A percentile compares a stretch with the other conserved stretches of the same genome.
Conservation (phyloP, 768 basidiomycete genomes). For the Boletus reticulatus region DNA sequence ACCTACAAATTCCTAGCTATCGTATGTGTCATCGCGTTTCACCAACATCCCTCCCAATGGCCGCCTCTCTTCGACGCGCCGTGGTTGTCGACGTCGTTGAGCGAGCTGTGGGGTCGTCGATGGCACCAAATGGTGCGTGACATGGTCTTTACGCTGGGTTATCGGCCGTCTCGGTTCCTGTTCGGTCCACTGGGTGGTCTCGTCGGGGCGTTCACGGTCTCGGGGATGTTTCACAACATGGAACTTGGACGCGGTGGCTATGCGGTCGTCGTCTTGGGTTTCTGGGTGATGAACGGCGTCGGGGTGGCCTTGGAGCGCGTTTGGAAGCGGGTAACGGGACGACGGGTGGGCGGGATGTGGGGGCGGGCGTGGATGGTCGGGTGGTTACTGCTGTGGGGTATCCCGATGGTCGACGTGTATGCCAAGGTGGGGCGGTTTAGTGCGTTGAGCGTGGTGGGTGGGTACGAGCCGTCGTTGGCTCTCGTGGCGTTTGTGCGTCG, state of each 20-base stretch:
- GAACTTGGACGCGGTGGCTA: slow-evolving; percentile 50
- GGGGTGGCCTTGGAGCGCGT: slow-evolving; percentile 49
- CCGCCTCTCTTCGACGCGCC: slow-evolving; percentile 60
- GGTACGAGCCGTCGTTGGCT: slow-evolving; percentile 11
- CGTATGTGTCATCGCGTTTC: slow-evolving; percentile 44
- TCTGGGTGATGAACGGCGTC: slow-evolving; percentile 57
- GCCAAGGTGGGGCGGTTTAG: slow-evolving; percentile 15
- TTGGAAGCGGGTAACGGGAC: slow-evolving; percentile 43
- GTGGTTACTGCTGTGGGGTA: slow-evolving; percentile 50
- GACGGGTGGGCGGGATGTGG: slow-evolving; percentile 41
- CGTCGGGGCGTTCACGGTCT: slow-evolving; percentile 56
- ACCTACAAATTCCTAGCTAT: slow-evolving; percentile 42
- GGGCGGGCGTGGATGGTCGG: slow-evolving; percentile 51
- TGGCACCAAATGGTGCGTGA: slow-evolving; percentile 72
- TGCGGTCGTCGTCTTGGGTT: slow-evolving; percentile 39
- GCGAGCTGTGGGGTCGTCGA: slow-evolving; percentile 57
- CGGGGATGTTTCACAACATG: slow-evolving; percentile 55
- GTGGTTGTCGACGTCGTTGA: slow-evolving; percentile 54
- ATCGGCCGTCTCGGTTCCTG: slow-evolving; percentile 39
- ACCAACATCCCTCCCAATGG: slow-evolving; percentile 52
- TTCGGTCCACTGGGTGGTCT: slow-evolving; percentile 51
- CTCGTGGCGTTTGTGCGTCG: slow-evolving; percentile 27
- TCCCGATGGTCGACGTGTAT: slow-evolving; percentile 42
- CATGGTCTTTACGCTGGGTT: slow-evolving; percentile 49
- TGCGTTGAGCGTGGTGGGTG: slow-evolving; percentile 7